Conservation (phyloP, 2,329 filamentous ascomycete genomes). For the Nothopassalora personata region DNA sequence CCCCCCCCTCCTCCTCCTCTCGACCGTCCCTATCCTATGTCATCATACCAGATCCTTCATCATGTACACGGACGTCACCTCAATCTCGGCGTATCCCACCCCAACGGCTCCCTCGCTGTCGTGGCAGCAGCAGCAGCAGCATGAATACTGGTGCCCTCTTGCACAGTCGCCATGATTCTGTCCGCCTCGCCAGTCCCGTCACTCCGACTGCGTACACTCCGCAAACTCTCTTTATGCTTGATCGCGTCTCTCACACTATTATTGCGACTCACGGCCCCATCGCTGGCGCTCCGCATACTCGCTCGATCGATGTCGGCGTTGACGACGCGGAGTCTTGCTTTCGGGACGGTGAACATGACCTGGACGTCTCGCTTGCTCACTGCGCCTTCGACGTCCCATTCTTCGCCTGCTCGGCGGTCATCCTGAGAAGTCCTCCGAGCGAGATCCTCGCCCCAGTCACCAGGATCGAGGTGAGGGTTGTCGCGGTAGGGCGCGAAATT, state of each 20-base stretch:
- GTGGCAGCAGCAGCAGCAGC: neutral
- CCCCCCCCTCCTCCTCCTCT: neutral
- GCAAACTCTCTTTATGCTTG: constrained; percentile 14
- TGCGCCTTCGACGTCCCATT: constrained; percentile 49
- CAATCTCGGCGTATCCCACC: neutral
- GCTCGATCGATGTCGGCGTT: constrained; percentile 59
- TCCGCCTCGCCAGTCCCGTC: constrained; percentile 7
- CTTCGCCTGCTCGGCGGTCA: constrained; percentile 35
- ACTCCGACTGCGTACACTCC: constrained; percentile 10
- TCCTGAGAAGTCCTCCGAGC: constrained; percentile 13
- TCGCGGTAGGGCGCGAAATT: constrained; percentile 29
- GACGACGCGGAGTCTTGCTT: constrained; percentile 79
- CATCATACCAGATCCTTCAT: neutral
- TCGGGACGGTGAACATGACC: constrained; percentile 86
- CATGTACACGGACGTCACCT: neutral
- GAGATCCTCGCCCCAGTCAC: constrained; percentile 32
- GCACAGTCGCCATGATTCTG: constrained; percentile 1
- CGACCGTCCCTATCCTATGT: too few relatives aligned
- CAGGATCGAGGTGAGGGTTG: constrained; percentile 24
- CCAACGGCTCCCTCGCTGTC: neutral
- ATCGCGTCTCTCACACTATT: constrained; percentile 14
- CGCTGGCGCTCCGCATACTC: constrained; percentile 33
- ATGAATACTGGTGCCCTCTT: neutral
- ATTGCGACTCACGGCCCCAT: constrained; percentile 22
- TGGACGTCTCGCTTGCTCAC: constrained; percentile 45